A percentile compares a stretch with the other conserved stretches of the same genome.
These are phyloP conservation scores for Diaporthe citri DNA, from an alignment of 2,329 filamentous ascomycete genomes.

Conservation along the genomic window DNA sequence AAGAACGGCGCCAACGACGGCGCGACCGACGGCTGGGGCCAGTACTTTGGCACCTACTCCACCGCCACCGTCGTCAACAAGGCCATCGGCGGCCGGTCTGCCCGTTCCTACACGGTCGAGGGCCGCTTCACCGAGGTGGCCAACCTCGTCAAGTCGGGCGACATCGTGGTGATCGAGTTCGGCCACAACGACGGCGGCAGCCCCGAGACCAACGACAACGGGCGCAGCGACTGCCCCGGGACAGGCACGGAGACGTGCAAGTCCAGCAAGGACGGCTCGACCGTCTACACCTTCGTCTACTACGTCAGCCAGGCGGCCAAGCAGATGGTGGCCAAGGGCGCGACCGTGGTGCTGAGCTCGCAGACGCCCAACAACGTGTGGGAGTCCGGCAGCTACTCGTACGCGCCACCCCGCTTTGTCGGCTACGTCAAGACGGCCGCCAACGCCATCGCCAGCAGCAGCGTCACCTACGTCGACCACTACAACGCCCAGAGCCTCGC, in stretches of 20 bases:
- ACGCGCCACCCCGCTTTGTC: constrained; percentile 66
- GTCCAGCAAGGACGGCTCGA: constrained; percentile 49
- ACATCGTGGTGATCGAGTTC: constrained; percentile 77
- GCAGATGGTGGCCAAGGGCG: constrained; percentile 64
- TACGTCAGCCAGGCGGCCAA: constrained; percentile 47
- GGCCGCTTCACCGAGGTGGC: constrained; percentile 70
- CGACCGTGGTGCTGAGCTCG: constrained; percentile 69
- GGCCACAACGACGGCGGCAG: constrained; percentile 78
- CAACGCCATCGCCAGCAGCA: constrained; percentile 54
- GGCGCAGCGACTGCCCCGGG: constrained; percentile 69
- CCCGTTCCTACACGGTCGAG: constrained; percentile 72
- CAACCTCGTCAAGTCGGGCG: constrained; percentile 61
- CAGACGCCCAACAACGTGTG: constrained; percentile 74
- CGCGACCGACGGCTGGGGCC: constrained; percentile 67
- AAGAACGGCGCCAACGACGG: constrained; percentile 53
- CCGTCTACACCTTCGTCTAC: constrained; percentile 49
- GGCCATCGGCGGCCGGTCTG: constrained; percentile 72
- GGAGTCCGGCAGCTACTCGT: constrained; percentile 65
- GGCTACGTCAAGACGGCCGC: constrained; percentile 58
- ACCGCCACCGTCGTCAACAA: constrained; percentile 66
- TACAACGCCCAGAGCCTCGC: constrained; percentile 65
- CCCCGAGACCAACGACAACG: constrained; percentile 67
- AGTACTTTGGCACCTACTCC: constrained; percentile 65
- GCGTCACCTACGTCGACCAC: constrained; percentile 69
- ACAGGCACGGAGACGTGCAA: constrained; percentile 64